Evolutionary conservation across 257 asterid genomes (phyloP).

Genomic region (Nicotiana obtusifolia): DNA sequence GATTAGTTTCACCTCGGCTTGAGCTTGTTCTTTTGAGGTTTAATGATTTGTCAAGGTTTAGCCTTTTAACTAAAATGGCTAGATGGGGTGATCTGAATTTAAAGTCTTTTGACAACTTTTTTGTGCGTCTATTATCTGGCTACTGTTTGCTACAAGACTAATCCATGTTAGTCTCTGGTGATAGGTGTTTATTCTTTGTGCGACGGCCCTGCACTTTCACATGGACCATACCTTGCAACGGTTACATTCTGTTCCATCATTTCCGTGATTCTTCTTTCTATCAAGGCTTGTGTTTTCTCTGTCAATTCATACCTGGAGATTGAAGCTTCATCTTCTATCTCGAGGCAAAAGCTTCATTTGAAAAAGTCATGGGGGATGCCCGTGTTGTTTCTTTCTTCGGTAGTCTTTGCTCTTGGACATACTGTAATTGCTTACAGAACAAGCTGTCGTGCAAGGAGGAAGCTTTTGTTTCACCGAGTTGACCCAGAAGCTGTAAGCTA

Average conservation of each 20-base stretch:
- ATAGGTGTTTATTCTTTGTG: constrained; percentile 78
- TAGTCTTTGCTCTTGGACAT: constrained; percentile 96
- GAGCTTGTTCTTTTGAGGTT: background rate
- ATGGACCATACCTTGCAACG: constrained; percentile 89
- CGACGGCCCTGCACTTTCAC: constrained; percentile 68
- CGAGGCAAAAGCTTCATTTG: constrained; percentile 82
- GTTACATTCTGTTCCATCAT: constrained; percentile 62
- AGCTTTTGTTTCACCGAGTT: constrained; percentile 74
- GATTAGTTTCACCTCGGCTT: background rate
- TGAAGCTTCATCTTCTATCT: constrained; percentile 61
- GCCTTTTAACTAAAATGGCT: background rate
- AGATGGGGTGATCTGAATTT: background rate
- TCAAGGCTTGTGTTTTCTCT: constrained; percentile 81
- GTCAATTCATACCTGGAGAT: constrained; percentile 76
- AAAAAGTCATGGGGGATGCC: constrained; percentile 99
- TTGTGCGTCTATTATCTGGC: background rate
- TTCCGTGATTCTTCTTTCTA: constrained; percentile 65
- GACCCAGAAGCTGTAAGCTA: constrained; percentile 88
- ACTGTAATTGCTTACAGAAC: constrained; percentile 86
- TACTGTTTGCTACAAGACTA: background rate
- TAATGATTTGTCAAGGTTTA: background rate
- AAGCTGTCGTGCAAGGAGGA: constrained; percentile 90
- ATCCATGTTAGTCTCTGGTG: constrained; percentile 17
- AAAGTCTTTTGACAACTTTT: background rate
- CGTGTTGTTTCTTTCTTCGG: constrained; percentile 86